Base-by-base conservation (phyloP, 1,284 basidiomycete genomes). In the Amylostereum chailletii region DNA sequence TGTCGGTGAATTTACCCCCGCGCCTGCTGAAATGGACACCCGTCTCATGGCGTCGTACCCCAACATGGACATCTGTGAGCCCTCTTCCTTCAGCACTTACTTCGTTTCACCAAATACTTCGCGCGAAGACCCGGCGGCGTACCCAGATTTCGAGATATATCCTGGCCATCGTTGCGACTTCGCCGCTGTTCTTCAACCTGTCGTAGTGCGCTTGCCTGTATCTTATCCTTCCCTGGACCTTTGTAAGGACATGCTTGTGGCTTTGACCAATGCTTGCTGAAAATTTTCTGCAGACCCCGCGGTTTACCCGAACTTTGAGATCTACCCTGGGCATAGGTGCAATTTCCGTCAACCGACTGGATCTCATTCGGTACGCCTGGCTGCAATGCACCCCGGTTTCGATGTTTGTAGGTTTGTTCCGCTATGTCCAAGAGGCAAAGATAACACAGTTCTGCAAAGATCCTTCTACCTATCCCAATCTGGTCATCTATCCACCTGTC, bases 251-350 rank as follows among this genome's bases (percentile, higher is more conserved):
- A 4, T 43, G 8, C 33, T 47, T 29, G 26, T 29, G 43, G 7
- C 46, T 41, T 48, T n/a, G 48, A 31, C 45, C 52, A 9, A 49
- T 52, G 41, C 44, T 54, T 48, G 27, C 33, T 47, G 7, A 45
- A 19, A 34, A 31, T 34, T 45, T 46, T 41, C 48, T 42, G 36
- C n/a, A 65, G 71, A 73, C 55, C 66, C 68, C 38, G 54, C 68
- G n/a, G 68, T 67, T n/a, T 72, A 72, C 56, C 69, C 69, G n/a
- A 53, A 63, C 52, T 55, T 69, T 38, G 51, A 58, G 32, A 51
- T 68, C 38, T 69, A 68, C 51, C 65, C 66, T 34, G 42, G 45
- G 6, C 42, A 51, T 45, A 33, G 47, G 6, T 38, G 40, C 46
- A 27, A 30, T 4, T 40, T 11, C 47, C 3, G 26, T 11, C 8